These are phyloP conservation scores for Diplodia corticola DNA, from an alignment of 2,329 filamentous ascomycete genomes.

Conservation along the genomic window DNA sequence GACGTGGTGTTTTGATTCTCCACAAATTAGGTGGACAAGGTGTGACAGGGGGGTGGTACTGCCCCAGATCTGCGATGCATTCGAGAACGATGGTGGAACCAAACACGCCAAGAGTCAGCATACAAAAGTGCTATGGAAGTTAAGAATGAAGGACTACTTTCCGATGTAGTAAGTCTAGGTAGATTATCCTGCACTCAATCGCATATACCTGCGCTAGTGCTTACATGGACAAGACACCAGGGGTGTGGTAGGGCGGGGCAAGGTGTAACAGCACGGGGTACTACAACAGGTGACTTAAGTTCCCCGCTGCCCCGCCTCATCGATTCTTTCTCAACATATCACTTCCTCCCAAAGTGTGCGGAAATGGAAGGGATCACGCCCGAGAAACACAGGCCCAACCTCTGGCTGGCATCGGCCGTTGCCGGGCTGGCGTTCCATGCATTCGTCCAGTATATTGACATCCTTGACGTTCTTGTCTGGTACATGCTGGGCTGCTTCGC, in stretches of 20 bases:
- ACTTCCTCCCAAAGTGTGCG: neutral
- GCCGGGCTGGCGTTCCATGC: neutral
- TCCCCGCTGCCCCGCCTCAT: neutral
- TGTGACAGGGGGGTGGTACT: too few species aligned
- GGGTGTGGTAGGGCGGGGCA: neutral
- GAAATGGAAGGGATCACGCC: neutral
- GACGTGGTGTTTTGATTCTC: too few species aligned
- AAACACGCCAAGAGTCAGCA: neutral
- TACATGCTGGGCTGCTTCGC: neutral
- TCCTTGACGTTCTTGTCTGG: neutral
- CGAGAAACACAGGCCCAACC: neutral
- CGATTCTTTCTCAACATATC: neutral
- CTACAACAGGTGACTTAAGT: too few species aligned
- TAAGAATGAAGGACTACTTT: neutral
- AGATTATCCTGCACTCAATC: too few species aligned
- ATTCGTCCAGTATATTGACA: neutral
- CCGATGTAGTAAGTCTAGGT: neutral
- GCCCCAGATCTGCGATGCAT: neutral
- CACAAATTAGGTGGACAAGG: too few species aligned
- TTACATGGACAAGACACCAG: constrained; percentile 1
- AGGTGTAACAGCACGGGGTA: neutral
- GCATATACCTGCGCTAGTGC: neutral
- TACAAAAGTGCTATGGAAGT: neutral
- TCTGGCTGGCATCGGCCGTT: neutral
- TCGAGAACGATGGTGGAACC: neutral